These are phyloP conservation scores for Inga leiocalycina DNA, from an alignment of 306 rosid species.

Conservation along the genomic window DNA sequence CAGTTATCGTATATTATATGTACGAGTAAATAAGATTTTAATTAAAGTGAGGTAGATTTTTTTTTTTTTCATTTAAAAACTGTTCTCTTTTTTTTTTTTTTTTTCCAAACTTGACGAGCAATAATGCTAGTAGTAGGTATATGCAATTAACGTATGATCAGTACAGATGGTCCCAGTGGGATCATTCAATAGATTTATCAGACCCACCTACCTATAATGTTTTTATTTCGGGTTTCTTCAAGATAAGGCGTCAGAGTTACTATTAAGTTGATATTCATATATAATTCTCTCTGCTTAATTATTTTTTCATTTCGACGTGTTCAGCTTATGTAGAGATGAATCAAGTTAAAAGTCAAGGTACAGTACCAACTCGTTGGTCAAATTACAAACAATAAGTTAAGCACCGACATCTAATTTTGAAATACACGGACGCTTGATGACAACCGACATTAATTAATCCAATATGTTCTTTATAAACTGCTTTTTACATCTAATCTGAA, in stretches of 20 bases:
- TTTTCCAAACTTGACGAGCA: conserved; percentile 19
- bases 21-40: not conserved
- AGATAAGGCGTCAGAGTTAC: not conserved
- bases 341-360: not conserved
- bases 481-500: not conserved
- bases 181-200: conserved; percentile 40
- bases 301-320: not conserved
- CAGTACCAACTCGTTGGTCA: not conserved
- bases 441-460: not conserved
- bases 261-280: not conserved
- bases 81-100: not conserved
- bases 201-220: conserved; percentile 34
- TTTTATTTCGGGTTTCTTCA: conserved; percentile 19
- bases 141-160: conserved; percentile 33
- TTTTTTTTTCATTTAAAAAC: not conserved
- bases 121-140: conserved; percentile 43
- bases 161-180: conserved; percentile 44
- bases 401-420: not conserved
- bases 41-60: conserved; percentile 8
- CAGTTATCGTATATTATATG: not conserved
- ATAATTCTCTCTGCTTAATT: not conserved
- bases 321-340: not conserved
- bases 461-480: not conserved
- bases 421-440: not conserved
- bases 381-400: not conserved